A percentile compares a stretch with the other conserved stretches of the same genome.
These are phyloP conservation scores for Mimosa pudica DNA, from an alignment of 306 rosid species.

Conservation along the genomic window DNA sequence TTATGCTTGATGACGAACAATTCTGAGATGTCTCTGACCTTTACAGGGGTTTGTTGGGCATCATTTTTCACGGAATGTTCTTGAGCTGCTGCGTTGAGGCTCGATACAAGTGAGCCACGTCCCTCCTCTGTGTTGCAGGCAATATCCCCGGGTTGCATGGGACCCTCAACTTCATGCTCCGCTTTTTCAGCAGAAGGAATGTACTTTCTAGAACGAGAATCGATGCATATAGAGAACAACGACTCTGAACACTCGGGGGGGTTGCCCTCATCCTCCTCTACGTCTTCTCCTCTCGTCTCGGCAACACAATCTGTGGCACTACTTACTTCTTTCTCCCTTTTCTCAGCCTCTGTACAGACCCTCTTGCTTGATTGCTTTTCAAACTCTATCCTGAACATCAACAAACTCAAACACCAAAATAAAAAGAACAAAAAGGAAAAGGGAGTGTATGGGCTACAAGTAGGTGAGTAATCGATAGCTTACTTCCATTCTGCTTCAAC, in stretches of 20 bases:
- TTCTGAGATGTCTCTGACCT: conserved; percentile 1
- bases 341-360: conserved; percentile 18
- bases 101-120: conserved; percentile 18
- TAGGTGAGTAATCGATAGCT: conserved; percentile 25
- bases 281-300: conserved; percentile 10
- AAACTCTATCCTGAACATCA: conserved; percentile 41
- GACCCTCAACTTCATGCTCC: conserved; percentile 48
- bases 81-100: not conserved
- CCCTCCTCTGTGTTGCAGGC: conserved; percentile 9
- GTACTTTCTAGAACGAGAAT: conserved; percentile 36
- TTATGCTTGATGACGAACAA: conserved; percentile 34
- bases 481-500: conserved; percentile 48
- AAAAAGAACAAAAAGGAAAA: not conserved
- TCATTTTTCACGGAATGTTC: not conserved
- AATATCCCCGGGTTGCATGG: conserved; percentile 18
- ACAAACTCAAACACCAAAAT: not conserved
- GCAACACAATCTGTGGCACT: conserved; percentile 16
- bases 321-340: conserved; percentile 29
- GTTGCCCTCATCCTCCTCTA: not conserved
- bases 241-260: conserved; percentile 49
- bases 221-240: conserved; percentile 51
- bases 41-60: not conserved
- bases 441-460: not conserved
- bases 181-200: conserved; percentile 18
- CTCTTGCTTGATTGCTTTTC: conserved; percentile 39